Evolutionary conservation across 192 early-diverging fungal genomes (phyloP), one percentile per base, ranked within the genome.

Genomic region (Coemansia pectinata): DNA sequence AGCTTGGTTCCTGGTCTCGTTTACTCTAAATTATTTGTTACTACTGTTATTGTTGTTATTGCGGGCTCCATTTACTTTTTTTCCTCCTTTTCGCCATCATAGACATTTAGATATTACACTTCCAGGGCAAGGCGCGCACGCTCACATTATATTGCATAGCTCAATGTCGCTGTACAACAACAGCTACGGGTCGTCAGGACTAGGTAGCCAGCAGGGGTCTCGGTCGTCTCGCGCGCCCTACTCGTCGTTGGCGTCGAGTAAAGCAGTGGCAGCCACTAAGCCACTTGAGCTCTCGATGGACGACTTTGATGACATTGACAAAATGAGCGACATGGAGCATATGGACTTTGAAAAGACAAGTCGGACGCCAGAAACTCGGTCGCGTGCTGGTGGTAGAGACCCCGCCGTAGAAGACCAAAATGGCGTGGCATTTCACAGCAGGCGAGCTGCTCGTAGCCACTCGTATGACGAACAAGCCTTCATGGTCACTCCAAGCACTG

Each of bases 261-360:
- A 67, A 48, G 5, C 31, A 31, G 39, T 45, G 23, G 23, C 60
- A 12, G 48, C 34, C 0, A 63, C 69, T 1, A 73, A 68, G 41
- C 69, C 71, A 1, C 74, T 77, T 14, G 69, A 71, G 58, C 40
- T 71, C n/a, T 70, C 74, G 12, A 59, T 63, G 45, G 79, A 77
- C 29, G 75, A 77, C 41, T 55, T 69, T 53, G 71, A 77, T 29
- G 71, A 77, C 41, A 41, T 67, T 9, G 69, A 67, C 58, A 68
- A 50, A 29, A 66, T 80, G 57, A 77, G 79, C 68, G 79, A 82
- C 55, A 29, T 81, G 29, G 79, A 81, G n/a, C 66, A 76, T 68
- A 75, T 73, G 52, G 67, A 73, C 40, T 73, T 68, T 55, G 55
- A 15, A 14, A 58, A 63, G 42, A 45, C 70, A 55, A 19, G 33